These are phyloP conservation scores for Naganishia sp. DNA, from an alignment of 1,284 basidiomycete species.

Conservation along the genomic window DNA sequence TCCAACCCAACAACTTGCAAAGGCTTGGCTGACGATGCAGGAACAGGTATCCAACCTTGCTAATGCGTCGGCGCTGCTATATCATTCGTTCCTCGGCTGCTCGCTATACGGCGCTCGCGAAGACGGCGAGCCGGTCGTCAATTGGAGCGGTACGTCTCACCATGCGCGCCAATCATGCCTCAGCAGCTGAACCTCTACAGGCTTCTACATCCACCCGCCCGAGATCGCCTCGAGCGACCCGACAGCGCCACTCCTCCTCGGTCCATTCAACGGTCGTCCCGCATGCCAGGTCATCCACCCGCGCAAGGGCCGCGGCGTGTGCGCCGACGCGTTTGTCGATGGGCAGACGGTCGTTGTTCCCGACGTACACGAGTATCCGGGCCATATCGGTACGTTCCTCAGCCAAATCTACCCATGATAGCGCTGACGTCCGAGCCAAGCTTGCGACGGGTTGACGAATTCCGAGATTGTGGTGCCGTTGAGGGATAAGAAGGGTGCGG, in stretches of 20 bases:
- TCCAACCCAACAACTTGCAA: not conserved
- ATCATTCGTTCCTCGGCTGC: slow-evolving; percentile 70
- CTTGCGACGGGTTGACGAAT: slow-evolving; percentile 80
- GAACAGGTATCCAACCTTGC: slow-evolving; percentile 77
- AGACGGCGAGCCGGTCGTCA: slow-evolving; percentile 64
- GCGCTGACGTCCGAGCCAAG: slow-evolving; percentile 42
- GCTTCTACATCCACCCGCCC: slow-evolving; percentile 74
- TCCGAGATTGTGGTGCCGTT: slow-evolving; percentile 84
- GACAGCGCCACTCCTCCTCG: slow-evolving; percentile 61
- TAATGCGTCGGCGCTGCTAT: slow-evolving; percentile 76
- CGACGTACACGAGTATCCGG: slow-evolving; percentile 75
- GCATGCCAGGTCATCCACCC: slow-evolving; percentile 77
- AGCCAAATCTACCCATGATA: too few relatives aligned
- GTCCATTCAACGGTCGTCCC: slow-evolving; percentile 83
- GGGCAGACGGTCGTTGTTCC: slow-evolving; percentile 64
- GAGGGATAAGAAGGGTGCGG: slow-evolving; percentile 44
- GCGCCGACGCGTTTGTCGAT: slow-evolving; percentile 71
- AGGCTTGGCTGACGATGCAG: too few relatives aligned
- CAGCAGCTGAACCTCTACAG: slow-evolving; percentile 53
- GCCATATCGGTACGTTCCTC: slow-evolving; percentile 64
- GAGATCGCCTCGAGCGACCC: slow-evolving; percentile 55
- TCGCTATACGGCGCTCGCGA: slow-evolving; percentile 63
- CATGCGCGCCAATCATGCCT: not conserved
- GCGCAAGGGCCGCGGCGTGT: slow-evolving; percentile 68
- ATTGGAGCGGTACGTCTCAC: slow-evolving; percentile 77